Conservation (phyloP, 331 rosid species). For the Prunus yedoensis region DNA sequence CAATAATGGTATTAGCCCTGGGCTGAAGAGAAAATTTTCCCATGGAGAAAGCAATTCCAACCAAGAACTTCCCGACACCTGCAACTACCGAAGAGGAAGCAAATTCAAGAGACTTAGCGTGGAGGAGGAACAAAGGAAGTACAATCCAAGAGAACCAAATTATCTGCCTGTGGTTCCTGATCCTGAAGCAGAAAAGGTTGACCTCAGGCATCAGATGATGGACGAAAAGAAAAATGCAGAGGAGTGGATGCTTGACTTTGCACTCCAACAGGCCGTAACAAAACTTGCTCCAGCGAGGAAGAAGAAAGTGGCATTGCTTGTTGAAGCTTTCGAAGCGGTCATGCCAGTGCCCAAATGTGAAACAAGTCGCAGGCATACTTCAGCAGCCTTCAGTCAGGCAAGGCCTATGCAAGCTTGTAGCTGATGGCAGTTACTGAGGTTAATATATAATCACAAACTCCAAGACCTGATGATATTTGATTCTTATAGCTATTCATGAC, state of each 20-base stretch:
- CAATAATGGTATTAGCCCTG: not conserved
- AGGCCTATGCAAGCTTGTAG: constrained; percentile 74
- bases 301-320: constrained; percentile 84
- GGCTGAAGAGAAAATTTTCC: constrained; percentile 15
- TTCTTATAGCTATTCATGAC: not conserved
- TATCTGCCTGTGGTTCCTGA: constrained; percentile 62
- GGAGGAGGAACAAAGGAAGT: constrained; percentile 46
- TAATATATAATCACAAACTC: not conserved
- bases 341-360: constrained; percentile 55
- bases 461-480: not conserved
- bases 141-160: constrained; percentile 69
- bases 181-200: constrained; percentile 61
- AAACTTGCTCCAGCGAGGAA: constrained; percentile 88
- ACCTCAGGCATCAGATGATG: constrained; percentile 68
- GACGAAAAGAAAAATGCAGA: constrained; percentile 78
- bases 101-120: constrained; percentile 33
- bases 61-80: constrained; percentile 30
- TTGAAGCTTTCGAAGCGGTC: constrained; percentile 86
- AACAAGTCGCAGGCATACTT: constrained; percentile 27
- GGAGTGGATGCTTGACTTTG: constrained; percentile 89
- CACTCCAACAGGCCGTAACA: constrained; percentile 63
- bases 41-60: not conserved
- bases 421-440: constrained; percentile 40
- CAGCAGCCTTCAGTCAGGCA: constrained; percentile 38
- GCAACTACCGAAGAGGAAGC: constrained; percentile 32